phyloP scores from a whole-genome alignment of 768 basidiomycete species.

The Hygrophorus russula region DNA sequence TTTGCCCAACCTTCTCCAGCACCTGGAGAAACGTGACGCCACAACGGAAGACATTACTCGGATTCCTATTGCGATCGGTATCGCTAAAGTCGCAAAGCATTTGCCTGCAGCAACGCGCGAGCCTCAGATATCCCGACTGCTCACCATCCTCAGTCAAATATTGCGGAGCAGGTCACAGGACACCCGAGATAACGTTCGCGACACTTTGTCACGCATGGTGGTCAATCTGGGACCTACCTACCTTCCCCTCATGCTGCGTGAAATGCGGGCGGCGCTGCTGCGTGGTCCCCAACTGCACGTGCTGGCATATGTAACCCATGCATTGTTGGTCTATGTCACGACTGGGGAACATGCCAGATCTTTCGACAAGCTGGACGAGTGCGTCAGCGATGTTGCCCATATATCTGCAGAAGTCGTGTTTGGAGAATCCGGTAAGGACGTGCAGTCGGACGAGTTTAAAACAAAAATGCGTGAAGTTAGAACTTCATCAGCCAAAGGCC shows the following conservation, averaged over 20 bases:
- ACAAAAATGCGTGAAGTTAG: conserved; percentile 91
- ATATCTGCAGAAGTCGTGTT: conserved; percentile 87
- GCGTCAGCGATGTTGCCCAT: conserved; percentile 69
- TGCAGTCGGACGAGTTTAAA: conserved; percentile 82
- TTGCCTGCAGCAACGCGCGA: conserved; percentile 56
- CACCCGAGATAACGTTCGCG: conserved; percentile 76
- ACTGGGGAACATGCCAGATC: conserved; percentile 37
- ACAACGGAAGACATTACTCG: conserved; percentile 77
- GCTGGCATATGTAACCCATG: conserved; percentile 74
- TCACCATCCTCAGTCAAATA: conserved; percentile 82
- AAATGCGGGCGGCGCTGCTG: conserved; percentile 72
- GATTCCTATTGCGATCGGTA: conserved; percentile 81
- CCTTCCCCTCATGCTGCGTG: conserved; percentile 62
- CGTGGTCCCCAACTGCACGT: conserved; percentile 95
- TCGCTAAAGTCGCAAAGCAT: conserved; percentile 73
- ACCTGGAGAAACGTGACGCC: conserved; percentile 70
- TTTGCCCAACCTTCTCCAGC: conserved; percentile 67
- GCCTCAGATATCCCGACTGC: conserved; percentile 58
- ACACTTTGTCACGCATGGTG: conserved; percentile 73
- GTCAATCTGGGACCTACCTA: conserved; percentile 62
- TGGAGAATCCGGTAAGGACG: conserved; percentile 86
- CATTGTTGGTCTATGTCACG: conserved; percentile 74
- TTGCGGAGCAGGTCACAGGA: conserved; percentile 92
- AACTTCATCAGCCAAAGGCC: conserved; percentile 67
- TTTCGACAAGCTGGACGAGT: conserved; percentile 62